Percentiles rank a stretch among this genome's conserved stretches.
These are phyloP conservation scores for Cladosporium cucumerinum DNA, from an alignment of 2,329 filamentous ascomycete genomes.

Conservation along the genomic window DNA sequence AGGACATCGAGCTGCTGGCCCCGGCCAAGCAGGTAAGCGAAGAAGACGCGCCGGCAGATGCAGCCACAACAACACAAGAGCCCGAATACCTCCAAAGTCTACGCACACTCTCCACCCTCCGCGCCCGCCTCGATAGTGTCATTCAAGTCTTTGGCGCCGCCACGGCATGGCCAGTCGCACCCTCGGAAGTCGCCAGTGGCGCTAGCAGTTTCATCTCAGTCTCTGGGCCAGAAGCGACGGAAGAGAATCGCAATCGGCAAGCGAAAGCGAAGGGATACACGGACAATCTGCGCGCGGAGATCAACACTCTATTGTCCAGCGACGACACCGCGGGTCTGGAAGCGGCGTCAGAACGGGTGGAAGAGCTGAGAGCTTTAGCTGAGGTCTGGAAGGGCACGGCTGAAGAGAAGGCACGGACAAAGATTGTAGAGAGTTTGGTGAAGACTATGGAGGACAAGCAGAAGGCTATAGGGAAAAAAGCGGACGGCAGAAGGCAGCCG, in stretches of 20 bases:
- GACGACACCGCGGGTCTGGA: slow-evolving; percentile 63
- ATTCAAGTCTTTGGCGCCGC: slow-evolving; percentile 91
- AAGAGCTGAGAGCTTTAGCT: slow-evolving; percentile 71
- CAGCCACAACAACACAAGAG: slow-evolving; percentile 44
- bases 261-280: slow-evolving; percentile 84
- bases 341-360: slow-evolving; percentile 69
- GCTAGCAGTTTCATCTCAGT: slow-evolving; percentile 78
- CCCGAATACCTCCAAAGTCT: slow-evolving; percentile 67
- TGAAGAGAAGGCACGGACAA: slow-evolving; percentile 80
- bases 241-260: slow-evolving; percentile 65
- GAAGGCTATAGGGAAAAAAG: slow-evolving; percentile 39
- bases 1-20: slow-evolving; percentile 70
- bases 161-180: slow-evolving; percentile 91
- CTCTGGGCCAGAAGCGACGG: slow-evolving; percentile 66
- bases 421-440: slow-evolving; percentile 76
- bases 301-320: slow-evolving; percentile 60
- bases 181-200: slow-evolving; percentile 79
- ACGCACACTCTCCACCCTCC: slow-evolving; percentile 77
- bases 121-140: slow-evolving; percentile 79
- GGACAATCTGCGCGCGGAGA: slow-evolving; percentile 66
- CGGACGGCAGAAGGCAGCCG: slow-evolving; percentile 14
- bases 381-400: slow-evolving; percentile 93
- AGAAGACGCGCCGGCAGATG: slow-evolving; percentile 4
- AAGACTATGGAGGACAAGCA: slow-evolving; percentile 76
- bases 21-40: slow-evolving; percentile 23